Evolutionary conservation across 768 basidiomycete species (phyloP).

Genomic region (Mycena amicta): DNA sequence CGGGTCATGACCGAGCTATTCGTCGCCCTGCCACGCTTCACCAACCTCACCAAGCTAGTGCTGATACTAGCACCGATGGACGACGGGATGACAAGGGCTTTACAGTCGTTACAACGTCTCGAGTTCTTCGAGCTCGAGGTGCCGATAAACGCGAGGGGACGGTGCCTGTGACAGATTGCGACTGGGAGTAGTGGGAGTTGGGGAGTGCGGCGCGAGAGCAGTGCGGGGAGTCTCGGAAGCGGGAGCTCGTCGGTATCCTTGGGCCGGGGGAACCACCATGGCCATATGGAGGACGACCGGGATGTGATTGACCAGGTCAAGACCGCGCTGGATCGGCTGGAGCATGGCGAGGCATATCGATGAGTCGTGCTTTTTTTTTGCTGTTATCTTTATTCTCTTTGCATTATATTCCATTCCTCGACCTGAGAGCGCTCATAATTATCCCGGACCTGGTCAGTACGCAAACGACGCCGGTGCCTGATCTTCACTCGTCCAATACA

Average conservation of each 20-base stretch:
- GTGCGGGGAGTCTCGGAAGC: constrained; percentile 16
- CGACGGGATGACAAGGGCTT: background rate
- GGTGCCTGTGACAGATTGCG: constrained; percentile 9
- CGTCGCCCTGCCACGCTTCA: constrained; percentile 17
- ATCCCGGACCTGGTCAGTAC: no score
- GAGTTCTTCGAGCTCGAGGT: constrained; percentile 23
- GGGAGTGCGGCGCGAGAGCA: constrained; percentile 22
- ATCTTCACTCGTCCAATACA: no score
- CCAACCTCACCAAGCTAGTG: constrained; percentile 18
- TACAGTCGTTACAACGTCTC: constrained; percentile 8
- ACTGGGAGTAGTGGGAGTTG: constrained; percentile 26
- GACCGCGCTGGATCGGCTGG: constrained; percentile 55
- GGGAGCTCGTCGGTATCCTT: constrained; percentile 5
- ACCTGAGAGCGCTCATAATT: no score
- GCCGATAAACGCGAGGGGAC: constrained; percentile 2
- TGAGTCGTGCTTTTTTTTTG: background rate
- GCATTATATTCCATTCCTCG: no score
- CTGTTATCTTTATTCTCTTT: no score
- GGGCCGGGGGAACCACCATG: constrained; percentile 37
- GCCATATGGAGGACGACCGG: constrained; percentile 54
- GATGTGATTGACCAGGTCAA: constrained; percentile 63
- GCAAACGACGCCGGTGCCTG: no score
- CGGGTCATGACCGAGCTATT: no score
- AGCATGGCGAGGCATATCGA: constrained; percentile 38
- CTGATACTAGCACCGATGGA: no score